Conservation (phyloP, 2,329 filamentous ascomycete species). For the Beauveria caledonica region DNA sequence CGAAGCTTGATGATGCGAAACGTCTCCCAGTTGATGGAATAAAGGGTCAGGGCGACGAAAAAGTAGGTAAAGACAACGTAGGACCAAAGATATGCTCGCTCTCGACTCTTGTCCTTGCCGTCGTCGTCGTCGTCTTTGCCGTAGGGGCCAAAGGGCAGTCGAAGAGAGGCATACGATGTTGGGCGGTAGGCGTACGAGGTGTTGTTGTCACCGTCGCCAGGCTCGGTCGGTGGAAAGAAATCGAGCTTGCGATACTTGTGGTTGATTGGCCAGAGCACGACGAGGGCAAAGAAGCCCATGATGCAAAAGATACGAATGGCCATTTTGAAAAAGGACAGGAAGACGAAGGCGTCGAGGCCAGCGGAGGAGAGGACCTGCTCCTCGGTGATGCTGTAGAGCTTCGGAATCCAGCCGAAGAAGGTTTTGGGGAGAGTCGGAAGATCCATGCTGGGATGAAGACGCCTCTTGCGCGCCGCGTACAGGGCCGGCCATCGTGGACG, state of each 20-base stretch:
- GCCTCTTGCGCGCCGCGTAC: constrained; percentile 81
- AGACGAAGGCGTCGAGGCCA: constrained; percentile 92
- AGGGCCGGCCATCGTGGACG: constrained; percentile 86
- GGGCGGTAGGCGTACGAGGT: constrained; percentile 3
- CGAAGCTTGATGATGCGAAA: constrained; percentile 75
- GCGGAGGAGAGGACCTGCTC: constrained; percentile 84
- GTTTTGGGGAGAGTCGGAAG: constrained; percentile 75
- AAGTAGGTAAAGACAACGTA: constrained; percentile 93
- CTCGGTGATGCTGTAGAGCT: constrained; percentile 75
- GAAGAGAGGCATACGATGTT: constrained; percentile 11
- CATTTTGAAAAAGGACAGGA: constrained; percentile 94
- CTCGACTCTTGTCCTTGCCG: constrained; percentile 24
- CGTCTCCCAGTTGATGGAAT: constrained; percentile 76
- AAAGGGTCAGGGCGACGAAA: constrained; percentile 75
- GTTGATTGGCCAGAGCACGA: constrained; percentile 82
- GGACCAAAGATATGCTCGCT: constrained; percentile 66
- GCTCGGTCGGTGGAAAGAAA: not conserved
- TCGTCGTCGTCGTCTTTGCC: constrained; percentile 3
- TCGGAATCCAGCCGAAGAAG: constrained; percentile 89
- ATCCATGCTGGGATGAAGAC: constrained; percentile 47
- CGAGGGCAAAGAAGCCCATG: constrained; percentile 72
- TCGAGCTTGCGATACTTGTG: constrained; percentile 42
- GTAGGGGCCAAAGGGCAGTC: constrained; percentile 12
- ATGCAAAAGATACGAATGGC: constrained; percentile 73
- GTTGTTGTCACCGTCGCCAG: not conserved